These are phyloP conservation scores for Pelargonium australe DNA, from an alignment of 441 rosid species.

Conservation along the genomic window DNA sequence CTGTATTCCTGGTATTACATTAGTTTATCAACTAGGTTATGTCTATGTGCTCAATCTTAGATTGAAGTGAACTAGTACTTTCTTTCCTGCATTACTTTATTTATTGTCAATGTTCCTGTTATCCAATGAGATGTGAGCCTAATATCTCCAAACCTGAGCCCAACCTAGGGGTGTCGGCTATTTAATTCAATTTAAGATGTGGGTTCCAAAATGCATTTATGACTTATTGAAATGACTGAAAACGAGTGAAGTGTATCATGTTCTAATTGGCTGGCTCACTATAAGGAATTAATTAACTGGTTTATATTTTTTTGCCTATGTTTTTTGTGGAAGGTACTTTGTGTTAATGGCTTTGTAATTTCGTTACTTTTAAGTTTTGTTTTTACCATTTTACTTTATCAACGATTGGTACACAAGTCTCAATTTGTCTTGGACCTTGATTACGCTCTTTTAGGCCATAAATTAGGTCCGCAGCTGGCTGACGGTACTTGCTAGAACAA, in stretches of 20 bases:
- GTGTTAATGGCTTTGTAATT: not conserved
- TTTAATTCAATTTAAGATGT: not conserved
- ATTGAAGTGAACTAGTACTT: not conserved
- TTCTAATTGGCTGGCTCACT: too few species aligned
- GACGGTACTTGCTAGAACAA: not conserved
- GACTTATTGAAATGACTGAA: not conserved
- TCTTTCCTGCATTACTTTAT: not conserved
- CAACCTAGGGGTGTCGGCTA: not conserved
- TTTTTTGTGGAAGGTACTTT: too few species aligned
- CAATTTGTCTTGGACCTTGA: not conserved
- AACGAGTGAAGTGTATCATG: not conserved
- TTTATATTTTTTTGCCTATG: too few species aligned
- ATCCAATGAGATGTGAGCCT: conserved; percentile 5
- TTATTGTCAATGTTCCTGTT: not conserved
- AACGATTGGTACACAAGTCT: not conserved
- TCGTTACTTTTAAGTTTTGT: not conserved
- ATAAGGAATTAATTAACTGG: too few species aligned
- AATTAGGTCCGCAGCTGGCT: not conserved
- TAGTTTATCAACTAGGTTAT: too few species aligned
- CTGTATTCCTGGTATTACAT: not conserved
- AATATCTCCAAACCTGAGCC: not conserved
- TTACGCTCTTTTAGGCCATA: not conserved
- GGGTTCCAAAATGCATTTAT: not conserved
- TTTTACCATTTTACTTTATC: not conserved
- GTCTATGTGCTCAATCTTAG: not conserved